Evolutionary conservation across 805 yeast species (phyloP).

Genomic region (Yarrowia bubula): DNA sequence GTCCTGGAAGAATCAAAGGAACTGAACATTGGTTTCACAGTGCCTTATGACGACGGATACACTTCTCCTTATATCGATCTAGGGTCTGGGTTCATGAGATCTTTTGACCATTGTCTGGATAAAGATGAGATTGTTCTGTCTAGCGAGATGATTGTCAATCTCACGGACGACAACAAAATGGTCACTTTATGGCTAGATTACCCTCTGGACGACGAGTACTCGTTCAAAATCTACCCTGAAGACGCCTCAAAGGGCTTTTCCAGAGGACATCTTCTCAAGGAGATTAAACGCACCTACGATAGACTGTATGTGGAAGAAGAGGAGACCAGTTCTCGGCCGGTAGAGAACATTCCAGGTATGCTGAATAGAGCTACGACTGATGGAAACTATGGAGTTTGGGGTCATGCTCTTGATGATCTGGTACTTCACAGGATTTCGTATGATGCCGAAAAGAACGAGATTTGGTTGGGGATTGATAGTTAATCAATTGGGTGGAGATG

Average conservation of each 20-base stretch:
- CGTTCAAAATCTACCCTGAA: constrained; percentile 16
- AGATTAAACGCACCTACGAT: constrained; percentile 1
- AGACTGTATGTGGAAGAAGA: constrained; percentile 15
- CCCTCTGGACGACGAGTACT: constrained; percentile 22
- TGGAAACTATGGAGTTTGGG: constrained; percentile 23
- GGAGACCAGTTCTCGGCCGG: not conserved
- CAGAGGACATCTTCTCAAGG: not conserved
- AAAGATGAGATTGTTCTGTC: constrained; percentile 4
- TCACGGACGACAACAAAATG: not conserved
- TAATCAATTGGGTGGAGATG: not conserved
- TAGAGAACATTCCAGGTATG: constrained; percentile 13
- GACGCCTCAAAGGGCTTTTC: constrained; percentile 5
- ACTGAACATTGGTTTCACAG: not conserved
- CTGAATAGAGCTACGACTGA: constrained; percentile 10
- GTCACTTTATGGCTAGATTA: constrained; percentile 16
- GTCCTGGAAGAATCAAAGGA: not conserved
- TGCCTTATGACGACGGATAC: not conserved
- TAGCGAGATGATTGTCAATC: not conserved
- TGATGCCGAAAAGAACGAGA: not conserved
- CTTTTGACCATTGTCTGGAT: not conserved
- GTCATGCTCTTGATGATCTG: constrained; percentile 19
- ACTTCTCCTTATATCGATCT: not conserved
- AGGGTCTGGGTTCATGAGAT: not conserved
- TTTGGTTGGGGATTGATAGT: constrained; percentile 24
- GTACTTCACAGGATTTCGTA: constrained; percentile 18